phyloP scores from a whole-genome alignment of 1,139 yeast species.

The Protomyces lactucae-debilis region DNA sequence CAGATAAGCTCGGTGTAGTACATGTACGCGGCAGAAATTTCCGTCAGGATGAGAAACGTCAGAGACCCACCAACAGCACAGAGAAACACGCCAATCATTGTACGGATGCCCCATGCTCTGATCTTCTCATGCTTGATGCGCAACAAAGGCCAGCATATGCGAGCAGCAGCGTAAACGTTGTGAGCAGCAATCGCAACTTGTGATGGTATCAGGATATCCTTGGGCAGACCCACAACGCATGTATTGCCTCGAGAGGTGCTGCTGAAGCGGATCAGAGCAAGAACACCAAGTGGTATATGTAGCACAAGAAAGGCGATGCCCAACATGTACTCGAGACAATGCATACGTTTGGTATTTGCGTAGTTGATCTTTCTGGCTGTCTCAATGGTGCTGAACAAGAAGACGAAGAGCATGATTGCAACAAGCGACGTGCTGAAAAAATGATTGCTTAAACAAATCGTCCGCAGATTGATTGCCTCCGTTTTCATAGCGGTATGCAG shows the following conservation, averaged over 20 bases:
- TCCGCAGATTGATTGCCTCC: background rate
- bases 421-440: background rate
- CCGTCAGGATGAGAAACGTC: background rate
- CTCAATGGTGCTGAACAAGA: background rate
- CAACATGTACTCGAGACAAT: background rate
- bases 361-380: background rate
- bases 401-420: background rate
- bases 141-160: background rate
- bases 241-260: background rate
- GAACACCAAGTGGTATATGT: background rate
- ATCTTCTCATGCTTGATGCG: background rate
- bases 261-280: background rate
- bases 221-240: background rate
- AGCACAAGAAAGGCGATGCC: background rate
- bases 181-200: background rate
- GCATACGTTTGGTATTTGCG: background rate
- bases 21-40: background rate
- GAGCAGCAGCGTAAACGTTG: background rate
- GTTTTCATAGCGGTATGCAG: background rate
- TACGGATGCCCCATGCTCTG: background rate
- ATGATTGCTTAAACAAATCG: background rate
- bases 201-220: background rate
- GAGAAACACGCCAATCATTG: background rate
- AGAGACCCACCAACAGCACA: too few relatives aligned
- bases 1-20: background rate